A percentile compares a stretch with the other conserved stretches of the same genome.
Evolutionary conservation across 371 early-diverging fungal genomes (phyloP).

Genomic region (Lichtheimia ornata): DNA sequence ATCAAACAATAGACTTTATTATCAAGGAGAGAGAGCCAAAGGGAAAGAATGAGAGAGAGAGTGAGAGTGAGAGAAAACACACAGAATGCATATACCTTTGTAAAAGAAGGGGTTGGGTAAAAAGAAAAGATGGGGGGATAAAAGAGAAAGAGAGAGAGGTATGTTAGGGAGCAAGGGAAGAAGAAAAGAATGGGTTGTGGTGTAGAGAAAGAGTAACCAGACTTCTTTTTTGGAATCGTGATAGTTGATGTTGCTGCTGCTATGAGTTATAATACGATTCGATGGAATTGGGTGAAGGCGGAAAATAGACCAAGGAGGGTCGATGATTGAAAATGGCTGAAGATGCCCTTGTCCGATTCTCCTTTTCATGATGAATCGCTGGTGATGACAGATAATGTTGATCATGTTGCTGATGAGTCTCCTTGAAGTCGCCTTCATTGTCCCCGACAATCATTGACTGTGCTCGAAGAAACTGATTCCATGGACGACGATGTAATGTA

Average conservation of each 20-base stretch:
- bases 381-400: no score
- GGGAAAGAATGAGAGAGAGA: constrained; percentile 9
- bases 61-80: neutral
- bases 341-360: constrained; percentile 1
- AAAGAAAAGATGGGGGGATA: constrained; percentile 1
- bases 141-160: no score
- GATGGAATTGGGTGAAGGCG: constrained; percentile 46
- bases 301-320: constrained; percentile 35
- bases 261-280: constrained; percentile 4
- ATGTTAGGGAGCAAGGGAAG: neutral
- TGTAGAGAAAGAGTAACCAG: neutral
- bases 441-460: constrained; percentile 11
- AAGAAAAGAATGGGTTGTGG: neutral
- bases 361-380: neutral
- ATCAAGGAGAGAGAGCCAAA: neutral
- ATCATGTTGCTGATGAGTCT: no score
- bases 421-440: neutral
- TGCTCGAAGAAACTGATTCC: constrained; percentile 26
- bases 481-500: constrained; percentile 23
- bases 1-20: constrained; percentile 16
- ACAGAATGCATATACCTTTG: neutral
- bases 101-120: constrained; percentile 1
- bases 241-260: neutral
- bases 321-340: constrained; percentile 2
- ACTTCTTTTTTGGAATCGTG: neutral